phyloP scores from a whole-genome alignment of 2,329 filamentous ascomycete genomes.

The Cercospora nicotianae region DNA sequence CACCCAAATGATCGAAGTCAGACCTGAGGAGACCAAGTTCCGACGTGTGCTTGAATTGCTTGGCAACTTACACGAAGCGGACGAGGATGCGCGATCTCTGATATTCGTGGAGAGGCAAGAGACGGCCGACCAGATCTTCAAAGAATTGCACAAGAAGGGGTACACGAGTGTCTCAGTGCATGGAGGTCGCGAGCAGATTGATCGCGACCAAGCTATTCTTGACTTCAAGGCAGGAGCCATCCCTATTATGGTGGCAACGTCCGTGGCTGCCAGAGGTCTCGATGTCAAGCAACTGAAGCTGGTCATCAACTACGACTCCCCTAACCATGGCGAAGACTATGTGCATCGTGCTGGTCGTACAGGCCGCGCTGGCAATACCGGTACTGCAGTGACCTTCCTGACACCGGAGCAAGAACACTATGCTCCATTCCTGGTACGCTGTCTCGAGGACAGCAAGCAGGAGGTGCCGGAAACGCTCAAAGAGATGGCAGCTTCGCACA shows the following conservation, averaged over 20 bases:
- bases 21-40: conserved; percentile 81
- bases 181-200: conserved; percentile 89
- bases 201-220: conserved; percentile 85
- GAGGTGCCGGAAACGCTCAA: conserved; percentile 70
- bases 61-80: conserved; percentile 79
- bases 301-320: conserved; percentile 92
- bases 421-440: conserved; percentile 83
- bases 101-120: conserved; percentile 54
- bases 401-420: conserved; percentile 90
- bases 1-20: conserved; percentile 86
- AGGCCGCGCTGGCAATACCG: conserved; percentile 89
- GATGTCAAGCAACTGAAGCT: conserved; percentile 96
- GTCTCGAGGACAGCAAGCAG: conserved; percentile 87
- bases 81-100: conserved; percentile 85
- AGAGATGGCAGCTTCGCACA: conserved; percentile 65
- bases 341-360: conserved; percentile 93
- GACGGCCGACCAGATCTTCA: conserved; percentile 51
- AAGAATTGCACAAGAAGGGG: conserved; percentile 76
- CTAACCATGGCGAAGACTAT: conserved; percentile 94
- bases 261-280: conserved; percentile 88
- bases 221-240: conserved; percentile 92
- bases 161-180: conserved; percentile 94
- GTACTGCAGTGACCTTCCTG: conserved; percentile 91
- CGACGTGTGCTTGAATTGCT: conserved; percentile 79
- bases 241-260: conserved; percentile 89